These are phyloP conservation scores for Leishmania braziliensis DNA, from an alignment of 208 protist genomes.

Conservation along the genomic window DNA sequence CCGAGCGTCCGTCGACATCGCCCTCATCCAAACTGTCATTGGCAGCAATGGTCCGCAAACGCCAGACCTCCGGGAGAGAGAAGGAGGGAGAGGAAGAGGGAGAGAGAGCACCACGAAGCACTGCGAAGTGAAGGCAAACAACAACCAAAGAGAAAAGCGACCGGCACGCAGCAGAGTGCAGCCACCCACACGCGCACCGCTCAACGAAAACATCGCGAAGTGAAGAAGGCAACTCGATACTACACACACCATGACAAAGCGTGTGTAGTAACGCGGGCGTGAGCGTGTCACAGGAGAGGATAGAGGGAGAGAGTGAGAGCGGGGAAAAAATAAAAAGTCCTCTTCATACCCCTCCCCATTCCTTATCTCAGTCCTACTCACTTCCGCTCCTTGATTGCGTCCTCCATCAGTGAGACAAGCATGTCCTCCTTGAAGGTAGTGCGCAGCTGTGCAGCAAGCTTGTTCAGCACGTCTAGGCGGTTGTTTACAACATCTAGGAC, in stretches of 20 bases:
- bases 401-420: slow-evolving; percentile 37
- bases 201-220: neutral
- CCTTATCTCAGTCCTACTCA: neutral
- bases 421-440: slow-evolving; percentile 39
- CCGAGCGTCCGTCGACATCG: too few species aligned
- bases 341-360: neutral
- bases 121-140: neutral
- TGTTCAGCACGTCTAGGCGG: slow-evolving; percentile 46
- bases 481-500: slow-evolving; percentile 36
- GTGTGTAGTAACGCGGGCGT: neutral
- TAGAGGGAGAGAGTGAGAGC: neutral
- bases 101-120: neutral
- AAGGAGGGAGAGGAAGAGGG: neutral
- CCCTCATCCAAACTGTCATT: too few species aligned
- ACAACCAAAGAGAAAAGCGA: neutral
- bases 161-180: neutral
- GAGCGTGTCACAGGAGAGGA: neutral
- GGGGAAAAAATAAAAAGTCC: neutral
- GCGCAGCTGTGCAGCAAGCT: slow-evolving; percentile 44
- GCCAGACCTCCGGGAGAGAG: too few species aligned
- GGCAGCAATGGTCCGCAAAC: too few species aligned
- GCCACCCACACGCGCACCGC: neutral
- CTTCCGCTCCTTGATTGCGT: slow-evolving; percentile 38
- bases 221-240: neutral
- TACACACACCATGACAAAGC: neutral